phyloP scores from a whole-genome alignment of 208 protist genomes.

The Willaertia magna region DNA sequence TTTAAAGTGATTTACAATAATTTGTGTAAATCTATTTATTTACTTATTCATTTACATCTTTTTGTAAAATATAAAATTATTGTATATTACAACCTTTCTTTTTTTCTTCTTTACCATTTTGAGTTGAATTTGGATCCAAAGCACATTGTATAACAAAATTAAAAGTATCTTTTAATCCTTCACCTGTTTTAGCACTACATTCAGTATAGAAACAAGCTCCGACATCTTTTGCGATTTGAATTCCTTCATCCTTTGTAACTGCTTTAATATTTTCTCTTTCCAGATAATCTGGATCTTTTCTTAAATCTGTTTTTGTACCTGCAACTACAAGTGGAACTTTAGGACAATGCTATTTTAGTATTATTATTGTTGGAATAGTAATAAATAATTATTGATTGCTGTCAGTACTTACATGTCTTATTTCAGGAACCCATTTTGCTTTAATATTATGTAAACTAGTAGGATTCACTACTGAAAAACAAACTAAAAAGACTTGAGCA shows the following conservation, averaged over 20 bases:
- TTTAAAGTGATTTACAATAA: no score
- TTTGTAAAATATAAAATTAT: no score
- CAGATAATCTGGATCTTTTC: slow-evolving; percentile 32
- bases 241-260: slow-evolving; percentile 32
- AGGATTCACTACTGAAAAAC: slow-evolving; percentile 57
- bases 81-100: no score
- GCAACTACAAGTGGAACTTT: slow-evolving; percentile 38
- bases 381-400: no score
- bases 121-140: neutral
- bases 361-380: no score
- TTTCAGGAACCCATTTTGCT: slow-evolving; percentile 14
- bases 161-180: slow-evolving; percentile 57
- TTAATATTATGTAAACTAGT: slow-evolving; percentile 48
- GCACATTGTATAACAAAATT: slow-evolving; percentile 47
- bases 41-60: no score
- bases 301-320: slow-evolving; percentile 38
- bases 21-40: no score
- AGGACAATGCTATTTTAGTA: slow-evolving; percentile 40
- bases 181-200: slow-evolving; percentile 38
- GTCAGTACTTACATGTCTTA: slow-evolving; percentile 20
- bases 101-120: neutral
- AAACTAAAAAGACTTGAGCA: slow-evolving; percentile 60
- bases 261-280: slow-evolving; percentile 23
- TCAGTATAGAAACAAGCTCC: slow-evolving; percentile 27
- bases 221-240: slow-evolving; percentile 20